Evolutionary conservation across 108 stramenopile species (phyloP).

Genomic region (Pseudonitzschia delicatissima): DNA sequence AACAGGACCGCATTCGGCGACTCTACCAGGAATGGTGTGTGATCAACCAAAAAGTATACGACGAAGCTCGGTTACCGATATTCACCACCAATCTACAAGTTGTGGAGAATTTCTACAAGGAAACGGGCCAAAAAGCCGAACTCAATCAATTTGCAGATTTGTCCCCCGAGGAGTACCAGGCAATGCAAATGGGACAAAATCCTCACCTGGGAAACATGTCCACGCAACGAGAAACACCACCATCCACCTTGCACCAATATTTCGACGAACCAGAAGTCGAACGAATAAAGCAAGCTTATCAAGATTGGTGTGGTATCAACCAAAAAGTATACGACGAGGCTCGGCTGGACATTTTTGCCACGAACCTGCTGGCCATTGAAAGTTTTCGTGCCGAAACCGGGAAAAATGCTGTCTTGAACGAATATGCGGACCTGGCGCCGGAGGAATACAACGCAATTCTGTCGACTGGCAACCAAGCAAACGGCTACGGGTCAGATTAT

Average conservation of each 20-base stretch:
- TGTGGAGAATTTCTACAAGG: slow-evolving; percentile 10
- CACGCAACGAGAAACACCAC: not conserved
- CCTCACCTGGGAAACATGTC: slow-evolving; percentile 1
- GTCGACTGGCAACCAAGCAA: not conserved
- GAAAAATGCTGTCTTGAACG: slow-evolving; percentile 13
- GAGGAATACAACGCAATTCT: slow-evolving; percentile 19
- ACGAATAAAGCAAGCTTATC: slow-evolving; percentile 11
- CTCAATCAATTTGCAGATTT: slow-evolving; percentile 68
- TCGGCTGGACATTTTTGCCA: slow-evolving; percentile 20
- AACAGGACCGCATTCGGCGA: slow-evolving; percentile 28
- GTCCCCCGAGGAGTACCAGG: slow-evolving; percentile 54
- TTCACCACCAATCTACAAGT: slow-evolving; percentile 19
- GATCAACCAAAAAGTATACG: slow-evolving; percentile 12
- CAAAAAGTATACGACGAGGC: slow-evolving; percentile 15
- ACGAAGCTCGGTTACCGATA: slow-evolving; percentile 17
- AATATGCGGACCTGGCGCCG: slow-evolving; percentile 22
- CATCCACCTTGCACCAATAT: not conserved
- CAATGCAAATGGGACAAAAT: not conserved
- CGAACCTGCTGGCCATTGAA: slow-evolving; percentile 14
- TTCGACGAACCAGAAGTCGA: not conserved
- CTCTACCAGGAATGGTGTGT: slow-evolving; percentile 27
- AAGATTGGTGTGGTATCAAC: slow-evolving; percentile 14
- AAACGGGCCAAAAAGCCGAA: slow-evolving; percentile 28
- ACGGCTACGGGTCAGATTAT: not conserved
- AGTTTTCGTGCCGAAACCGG: slow-evolving; percentile 16